A percentile compares a stretch with the other conserved stretches of the same genome.
Evolutionary conservation across 2,329 filamentous ascomycete genomes (phyloP).

Genomic region (Claviceps citrina): DNA sequence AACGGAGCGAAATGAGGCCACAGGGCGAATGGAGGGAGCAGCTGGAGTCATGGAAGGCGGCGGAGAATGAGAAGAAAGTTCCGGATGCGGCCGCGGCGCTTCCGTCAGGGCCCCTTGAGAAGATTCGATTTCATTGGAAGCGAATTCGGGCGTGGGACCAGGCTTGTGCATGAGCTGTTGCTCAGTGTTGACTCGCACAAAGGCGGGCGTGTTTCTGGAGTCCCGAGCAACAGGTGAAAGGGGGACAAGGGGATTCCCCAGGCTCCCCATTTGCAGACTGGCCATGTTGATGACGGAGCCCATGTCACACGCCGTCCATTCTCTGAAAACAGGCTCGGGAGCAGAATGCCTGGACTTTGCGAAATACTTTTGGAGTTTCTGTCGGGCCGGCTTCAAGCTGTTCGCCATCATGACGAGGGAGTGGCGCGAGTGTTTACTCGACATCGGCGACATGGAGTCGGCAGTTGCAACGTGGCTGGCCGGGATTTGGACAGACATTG

Average conservation of each 20-base stretch:
- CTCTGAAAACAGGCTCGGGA: conserved; percentile 14
- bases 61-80: not conserved
- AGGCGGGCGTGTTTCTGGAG: not conserved
- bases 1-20: too few relatives aligned
- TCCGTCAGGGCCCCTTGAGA: not conserved
- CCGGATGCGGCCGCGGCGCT: not conserved
- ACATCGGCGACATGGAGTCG: conserved; percentile 1
- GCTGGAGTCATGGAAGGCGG: not conserved
- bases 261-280: conserved; percentile 6
- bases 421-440: not conserved
- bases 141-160: not conserved
- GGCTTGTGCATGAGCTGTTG: not conserved
- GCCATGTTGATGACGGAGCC: conserved; percentile 4
- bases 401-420: conserved; percentile 8
- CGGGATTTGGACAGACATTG: conserved; percentile 1
- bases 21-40: too few relatives aligned
- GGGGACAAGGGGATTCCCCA: conserved; percentile 3
- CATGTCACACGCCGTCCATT: conserved; percentile 12
- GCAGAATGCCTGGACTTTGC: conserved; percentile 14
- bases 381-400: conserved; percentile 13
- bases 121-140: not conserved
- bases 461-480: not conserved
- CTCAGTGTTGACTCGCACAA: not conserved
- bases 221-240: conserved; percentile 1
- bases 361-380: conserved; percentile 18